A percentile compares a stretch with the other conserved stretches of the same genome.
Conservation (phyloP, 2,329 filamentous ascomycete genomes). For the Tympanopsis confertula region DNA sequence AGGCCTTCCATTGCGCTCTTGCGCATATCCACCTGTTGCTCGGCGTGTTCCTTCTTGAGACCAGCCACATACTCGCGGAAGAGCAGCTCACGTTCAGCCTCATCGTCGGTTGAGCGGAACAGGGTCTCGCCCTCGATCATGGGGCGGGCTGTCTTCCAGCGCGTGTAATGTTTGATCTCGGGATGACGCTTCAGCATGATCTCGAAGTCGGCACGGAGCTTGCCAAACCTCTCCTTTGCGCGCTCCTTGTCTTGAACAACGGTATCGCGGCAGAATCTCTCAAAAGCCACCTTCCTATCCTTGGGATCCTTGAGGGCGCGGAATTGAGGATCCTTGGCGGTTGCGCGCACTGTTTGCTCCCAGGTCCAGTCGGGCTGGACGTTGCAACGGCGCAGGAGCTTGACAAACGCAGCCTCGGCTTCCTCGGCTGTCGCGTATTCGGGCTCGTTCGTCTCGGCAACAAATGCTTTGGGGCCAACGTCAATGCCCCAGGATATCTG, state of each 20-base stretch:
- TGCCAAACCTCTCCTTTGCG: constrained; percentile 82
- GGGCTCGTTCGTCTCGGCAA: constrained; percentile 57
- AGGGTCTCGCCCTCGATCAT: constrained; percentile 93
- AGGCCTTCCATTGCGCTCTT: constrained; percentile 79
- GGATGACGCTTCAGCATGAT: constrained; percentile 93
- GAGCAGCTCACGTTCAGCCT: constrained; percentile 74
- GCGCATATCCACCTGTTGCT: constrained; percentile 60
- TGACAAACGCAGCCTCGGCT: constrained; percentile 84
- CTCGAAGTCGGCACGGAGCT: constrained; percentile 85
- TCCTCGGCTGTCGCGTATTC: constrained; percentile 74
- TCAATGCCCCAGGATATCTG: constrained; percentile 47
- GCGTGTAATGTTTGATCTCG: constrained; percentile 92
- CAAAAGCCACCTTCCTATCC: constrained; percentile 80
- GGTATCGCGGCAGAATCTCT: constrained; percentile 87
- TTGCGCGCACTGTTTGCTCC: constrained; percentile 76
- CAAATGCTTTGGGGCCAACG: constrained; percentile 41
- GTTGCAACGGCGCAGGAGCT: constrained; percentile 72
- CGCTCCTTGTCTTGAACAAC: constrained; percentile 86
- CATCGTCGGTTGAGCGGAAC: constrained; percentile 80
- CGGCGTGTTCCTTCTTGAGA: constrained; percentile 68
- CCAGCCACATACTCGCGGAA: constrained; percentile 88
- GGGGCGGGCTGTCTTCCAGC: constrained; percentile 89
- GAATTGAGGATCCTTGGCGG: constrained; percentile 84
- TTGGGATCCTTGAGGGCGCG: constrained; percentile 85
- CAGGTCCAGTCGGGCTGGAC: constrained; percentile 88